Evolutionary conservation across 139 green algal species (phyloP), one percentile per base, ranked within the genome.

Genomic region (Asterochloris sp.): DNA sequence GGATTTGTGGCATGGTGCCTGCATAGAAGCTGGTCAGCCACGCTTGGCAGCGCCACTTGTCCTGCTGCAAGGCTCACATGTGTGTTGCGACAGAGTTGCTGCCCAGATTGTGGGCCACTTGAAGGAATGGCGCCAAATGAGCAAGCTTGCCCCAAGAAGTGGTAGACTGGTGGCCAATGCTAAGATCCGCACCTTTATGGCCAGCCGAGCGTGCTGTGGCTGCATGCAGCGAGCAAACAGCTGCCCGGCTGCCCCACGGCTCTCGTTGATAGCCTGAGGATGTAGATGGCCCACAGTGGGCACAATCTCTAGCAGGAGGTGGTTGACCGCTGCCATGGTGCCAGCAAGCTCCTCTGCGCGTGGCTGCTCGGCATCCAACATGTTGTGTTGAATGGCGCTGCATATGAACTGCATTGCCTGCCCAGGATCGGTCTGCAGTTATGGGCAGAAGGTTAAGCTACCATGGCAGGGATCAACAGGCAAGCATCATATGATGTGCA

Each of bases 121-220:
- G 38, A 54, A 54, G 6, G 38, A n/a, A 54, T 54, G 38, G 38
- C 38, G 38, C 38, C 38, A 54, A 54, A 2, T 10, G 4, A 6
- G 6, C 38, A 54, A 54, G 38, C 4, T 24, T 9, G 21, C 66
- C 19, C 66, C 19, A 73, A n/a, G 66, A 21, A 73, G 66, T 21
- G 9, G 23, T 24, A 6, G 66, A 21, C 66, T 73, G n/a, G 66
- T 26, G 1, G 23, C 66, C 21, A 2, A 24, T 9, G 66, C 66
- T 73, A 73, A 21, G 71, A 24, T 54, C 14, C 78, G 16, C 28
- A 82, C 78, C 63, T 82, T 82, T 9, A 82, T 62, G 69, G 78
- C 62, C 11, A 82, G 63, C 62, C 78, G 78, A 23, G 78, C 78
- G 28, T 74, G 63, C 63, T 74, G 12, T 26, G 2, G 66, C 66